phyloP scores from a whole-genome alignment of 2,329 filamentous ascomycete species.

The Pseudogymnoascus sp. region DNA sequence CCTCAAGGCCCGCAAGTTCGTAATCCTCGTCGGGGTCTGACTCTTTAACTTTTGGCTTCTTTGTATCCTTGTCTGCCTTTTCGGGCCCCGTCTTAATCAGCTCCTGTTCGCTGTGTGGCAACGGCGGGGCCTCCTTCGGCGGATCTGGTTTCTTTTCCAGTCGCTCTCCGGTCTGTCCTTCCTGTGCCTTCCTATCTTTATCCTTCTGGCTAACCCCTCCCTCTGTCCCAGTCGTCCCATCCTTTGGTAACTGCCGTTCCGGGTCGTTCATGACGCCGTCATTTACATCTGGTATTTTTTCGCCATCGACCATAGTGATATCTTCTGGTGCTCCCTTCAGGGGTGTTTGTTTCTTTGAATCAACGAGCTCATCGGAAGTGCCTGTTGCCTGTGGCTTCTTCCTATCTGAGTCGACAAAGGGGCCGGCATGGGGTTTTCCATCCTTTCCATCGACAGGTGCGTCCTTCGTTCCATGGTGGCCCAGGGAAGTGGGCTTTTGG shows the following conservation, averaged over 20 bases:
- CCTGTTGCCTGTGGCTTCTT: slow-evolving; percentile 26
- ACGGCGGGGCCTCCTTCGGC: slow-evolving; percentile 75
- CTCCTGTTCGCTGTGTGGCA: slow-evolving; percentile 74
- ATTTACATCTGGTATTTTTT: slow-evolving; percentile 54
- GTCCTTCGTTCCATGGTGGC: slow-evolving; percentile 55
- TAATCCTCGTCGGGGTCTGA: slow-evolving; percentile 31
- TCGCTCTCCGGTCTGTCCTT: slow-evolving; percentile 57
- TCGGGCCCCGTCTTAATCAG: slow-evolving; percentile 42
- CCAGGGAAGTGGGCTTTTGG: slow-evolving; percentile 26
- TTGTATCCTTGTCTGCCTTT: slow-evolving; percentile 35
- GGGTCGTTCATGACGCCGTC: slow-evolving; percentile 93
- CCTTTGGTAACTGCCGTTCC: slow-evolving; percentile 63
- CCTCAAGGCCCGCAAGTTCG: slow-evolving; percentile 46
- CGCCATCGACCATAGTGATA: slow-evolving; percentile 47
- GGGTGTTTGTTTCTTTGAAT: slow-evolving; percentile 26
- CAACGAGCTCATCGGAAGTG: slow-evolving; percentile 29
- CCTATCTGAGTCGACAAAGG: slow-evolving; percentile 58
- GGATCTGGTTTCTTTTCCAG: slow-evolving; percentile 68
- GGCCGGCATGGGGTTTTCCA: slow-evolving; percentile 86
- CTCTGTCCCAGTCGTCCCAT: slow-evolving; percentile 81
- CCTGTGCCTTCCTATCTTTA: slow-evolving; percentile 63
- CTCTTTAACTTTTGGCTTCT: slow-evolving; percentile 25
- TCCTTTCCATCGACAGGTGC: slow-evolving; percentile 88
- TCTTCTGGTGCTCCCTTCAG: slow-evolving; percentile 45
- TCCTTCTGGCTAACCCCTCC: slow-evolving; percentile 84